phyloP scores from a whole-genome alignment of 805 yeast genomes.

The Saccharomycopsis olivae region DNA sequence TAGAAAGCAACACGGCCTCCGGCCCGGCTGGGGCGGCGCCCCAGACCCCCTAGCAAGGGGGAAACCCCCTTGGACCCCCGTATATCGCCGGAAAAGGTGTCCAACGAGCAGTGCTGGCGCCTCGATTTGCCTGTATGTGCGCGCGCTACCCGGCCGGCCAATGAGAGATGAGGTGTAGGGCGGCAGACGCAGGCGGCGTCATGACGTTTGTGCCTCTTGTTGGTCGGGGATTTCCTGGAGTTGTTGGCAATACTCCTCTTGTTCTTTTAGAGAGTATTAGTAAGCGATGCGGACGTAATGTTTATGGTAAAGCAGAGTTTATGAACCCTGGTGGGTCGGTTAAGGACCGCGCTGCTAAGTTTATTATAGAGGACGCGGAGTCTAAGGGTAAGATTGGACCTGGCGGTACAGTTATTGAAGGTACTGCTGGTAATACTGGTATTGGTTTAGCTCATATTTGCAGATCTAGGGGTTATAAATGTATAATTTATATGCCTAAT shows the following conservation, averaged over 20 bases:
- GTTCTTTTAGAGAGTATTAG: slow-evolving; percentile 49
- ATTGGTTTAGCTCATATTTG: slow-evolving; percentile 81
- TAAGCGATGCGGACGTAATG: slow-evolving; percentile 52
- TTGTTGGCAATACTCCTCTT: slow-evolving; percentile 91
- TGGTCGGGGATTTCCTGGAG: slow-evolving; percentile 42
- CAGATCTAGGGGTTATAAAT: slow-evolving; percentile 71
- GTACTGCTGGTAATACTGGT: slow-evolving; percentile 96
- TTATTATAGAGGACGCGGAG: slow-evolving; percentile 71
- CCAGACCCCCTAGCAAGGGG: too few species aligned
- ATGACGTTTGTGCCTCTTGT: slow-evolving; percentile 7
- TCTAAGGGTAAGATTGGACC: slow-evolving; percentile 47
- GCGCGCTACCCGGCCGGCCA: too few species aligned
- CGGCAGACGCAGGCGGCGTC: too few species aligned
- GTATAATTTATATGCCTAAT: slow-evolving; percentile 86
- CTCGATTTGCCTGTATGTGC: too few species aligned
- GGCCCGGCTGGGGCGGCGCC: too few species aligned
- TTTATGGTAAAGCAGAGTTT: slow-evolving; percentile 85
- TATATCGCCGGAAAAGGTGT: too few species aligned
- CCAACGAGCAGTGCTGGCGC: too few species aligned
- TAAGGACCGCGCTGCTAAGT: slow-evolving; percentile 83
- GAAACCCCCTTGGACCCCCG: too few species aligned
- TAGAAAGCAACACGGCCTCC: too few species aligned
- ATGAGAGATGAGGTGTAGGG: too few species aligned
- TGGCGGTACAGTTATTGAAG: slow-evolving; percentile 86
- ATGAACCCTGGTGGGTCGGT: slow-evolving; percentile 93